Evolutionary conservation across 331 rosid genomes (phyloP).

Genomic region (Cydonia oblonga): DNA sequence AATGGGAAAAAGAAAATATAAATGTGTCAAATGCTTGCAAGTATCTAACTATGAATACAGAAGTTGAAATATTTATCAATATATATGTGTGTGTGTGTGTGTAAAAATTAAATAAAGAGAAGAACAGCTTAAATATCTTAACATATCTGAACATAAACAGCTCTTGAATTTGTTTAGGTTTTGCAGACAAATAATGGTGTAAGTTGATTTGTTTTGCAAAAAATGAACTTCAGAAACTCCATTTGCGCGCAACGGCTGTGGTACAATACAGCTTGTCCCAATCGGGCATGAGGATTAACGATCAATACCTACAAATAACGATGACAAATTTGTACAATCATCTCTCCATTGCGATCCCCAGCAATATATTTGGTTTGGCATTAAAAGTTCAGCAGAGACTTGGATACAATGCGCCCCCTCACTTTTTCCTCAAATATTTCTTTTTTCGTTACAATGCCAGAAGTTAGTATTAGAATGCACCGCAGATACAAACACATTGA

Average conservation of each 20-base stretch:
- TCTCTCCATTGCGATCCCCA: background rate
- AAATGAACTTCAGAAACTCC: background rate
- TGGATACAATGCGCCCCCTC: conserved; percentile 5
- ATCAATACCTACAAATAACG: background rate
- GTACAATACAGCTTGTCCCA: background rate
- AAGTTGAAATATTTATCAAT: background rate
- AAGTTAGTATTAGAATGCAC: conserved; percentile 5
- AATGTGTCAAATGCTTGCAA: background rate
- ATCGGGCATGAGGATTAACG: background rate
- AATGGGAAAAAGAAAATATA: background rate
- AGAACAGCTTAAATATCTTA: background rate
- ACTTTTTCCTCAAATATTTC: background rate
- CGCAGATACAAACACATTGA: background rate
- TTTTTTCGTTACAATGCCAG: background rate
- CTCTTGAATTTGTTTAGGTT: background rate
- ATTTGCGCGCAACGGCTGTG: background rate
- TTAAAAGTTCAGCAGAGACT: background rate
- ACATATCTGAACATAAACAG: background rate
- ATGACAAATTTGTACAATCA: background rate
- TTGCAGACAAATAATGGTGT: background rate
- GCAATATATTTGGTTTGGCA: background rate
- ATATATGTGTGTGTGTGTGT: background rate
- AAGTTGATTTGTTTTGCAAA: background rate
- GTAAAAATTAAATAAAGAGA: background rate
- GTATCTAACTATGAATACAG: background rate